phyloP scores from a whole-genome alignment of 139 green algal genomes.

The Chlamydomonas sp. region DNA sequence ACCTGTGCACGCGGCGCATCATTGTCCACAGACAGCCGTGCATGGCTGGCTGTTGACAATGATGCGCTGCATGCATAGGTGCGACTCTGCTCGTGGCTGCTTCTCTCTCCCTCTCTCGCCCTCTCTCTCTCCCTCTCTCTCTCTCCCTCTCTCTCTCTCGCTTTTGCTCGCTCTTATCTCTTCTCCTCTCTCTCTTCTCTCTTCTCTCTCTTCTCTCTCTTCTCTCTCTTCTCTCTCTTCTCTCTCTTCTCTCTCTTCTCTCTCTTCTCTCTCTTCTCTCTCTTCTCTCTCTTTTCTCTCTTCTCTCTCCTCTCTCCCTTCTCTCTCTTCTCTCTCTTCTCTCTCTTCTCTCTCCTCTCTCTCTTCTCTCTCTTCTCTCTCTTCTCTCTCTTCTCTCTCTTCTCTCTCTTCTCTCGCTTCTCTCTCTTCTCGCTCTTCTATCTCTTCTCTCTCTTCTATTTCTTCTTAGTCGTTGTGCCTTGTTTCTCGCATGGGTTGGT shows the following conservation, averaged over 20 bases:
- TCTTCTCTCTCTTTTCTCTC: background rate
- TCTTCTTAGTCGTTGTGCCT: too few relatives aligned
- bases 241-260: background rate
- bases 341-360: background rate
- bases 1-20: too few relatives aligned
- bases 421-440: background rate
- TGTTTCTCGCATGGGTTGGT: too few relatives aligned
- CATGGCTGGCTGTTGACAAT: too few relatives aligned
- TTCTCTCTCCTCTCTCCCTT: background rate
- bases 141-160: too few relatives aligned
- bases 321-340: background rate
- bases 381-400: background rate
- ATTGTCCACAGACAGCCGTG: too few relatives aligned
- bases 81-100: too few relatives aligned
- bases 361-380: background rate
- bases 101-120: background rate
- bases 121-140: too few relatives aligned
- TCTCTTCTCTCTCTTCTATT: slow-evolving; percentile 1
- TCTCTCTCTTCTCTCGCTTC: background rate
- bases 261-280: background rate
- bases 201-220: background rate
- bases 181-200: background rate
- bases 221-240: background rate
- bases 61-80: too few relatives aligned
- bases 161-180: too few relatives aligned